Evolutionary conservation across 352 stramenopile species (phyloP), one percentile per base, ranked within the genome.

Genomic region (Hyaloperonospora arabidopsidis): DNA sequence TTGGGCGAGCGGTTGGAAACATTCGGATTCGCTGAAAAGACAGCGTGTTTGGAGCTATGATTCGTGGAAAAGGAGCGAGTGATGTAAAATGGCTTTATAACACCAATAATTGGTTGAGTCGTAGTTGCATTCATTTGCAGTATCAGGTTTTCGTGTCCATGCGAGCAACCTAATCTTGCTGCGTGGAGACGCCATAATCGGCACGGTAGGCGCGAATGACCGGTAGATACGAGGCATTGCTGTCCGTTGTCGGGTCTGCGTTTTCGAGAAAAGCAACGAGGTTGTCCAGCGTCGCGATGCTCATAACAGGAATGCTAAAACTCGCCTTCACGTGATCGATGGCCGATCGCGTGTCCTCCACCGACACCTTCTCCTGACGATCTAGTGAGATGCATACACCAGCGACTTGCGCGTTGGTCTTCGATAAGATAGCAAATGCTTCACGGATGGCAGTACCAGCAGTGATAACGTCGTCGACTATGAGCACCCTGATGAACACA

Each of bases 381-480:
- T 99, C 96, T 17, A 99, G 73, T 54, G 96, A 97, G 65, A 99
- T 98, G 44, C 92, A 88, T 32, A 99, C 92, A 39, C 96, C 96
- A 1, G 96, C 83, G 10, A 97, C 89, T n/a, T 87, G 85, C 1
- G 94, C 97, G 39, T 95, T 89, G 43, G 92, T 89, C 45, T 77
- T 70, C 57, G 88, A 70, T 7, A 99, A 70, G 49, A 98, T 91
- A 21, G 69, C 67, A 47, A 96, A 91, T 11, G 91, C 95, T 65
- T 99, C 95, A 28, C 93, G 84, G 59, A 99, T 98, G 15, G 97
- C 97, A 51, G 96, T 99, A 32, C 97, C 97, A 12, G 96, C 96
- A 6, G 96, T 99, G 61, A 99, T 99, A 17, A 99, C 97, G 79
- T 99, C 97, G 71, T 99, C 97, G 46, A 99, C 89, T 55, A 99